Evolutionary conservation across 345 rosid genomes (phyloP), one percentile per base, ranked within the genome.

Genomic region (Camelina sativa): DNA sequence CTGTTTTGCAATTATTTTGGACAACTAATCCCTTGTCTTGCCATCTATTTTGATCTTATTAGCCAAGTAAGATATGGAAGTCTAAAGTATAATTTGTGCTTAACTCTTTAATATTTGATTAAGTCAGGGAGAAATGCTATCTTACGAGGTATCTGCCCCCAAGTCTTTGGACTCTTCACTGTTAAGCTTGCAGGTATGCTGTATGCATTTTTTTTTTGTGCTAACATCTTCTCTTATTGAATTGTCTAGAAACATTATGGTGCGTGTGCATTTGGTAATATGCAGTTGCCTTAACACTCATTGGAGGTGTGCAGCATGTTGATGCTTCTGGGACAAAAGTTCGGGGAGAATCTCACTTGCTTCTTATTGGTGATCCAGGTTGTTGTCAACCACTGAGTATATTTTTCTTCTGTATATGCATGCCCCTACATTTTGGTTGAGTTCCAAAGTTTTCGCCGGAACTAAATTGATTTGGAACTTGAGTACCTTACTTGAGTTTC

Each of bases 361-460:
- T 94, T 84, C 87, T 94, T 63, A 91, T 94, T 67, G 98, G 98
- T 69, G 96, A 94, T 82, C 97, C 98, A 74, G 98, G 98, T 93
- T 64, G 50, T 38, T 60, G 13, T 73, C 76, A 65, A 47, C 8
- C 53, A 41, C 68, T 5, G 43, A 52, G 22, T 40, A 71, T 35
- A 15, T 55, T 30, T 15, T 65, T 50, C n/a, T 13, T 23, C n/a
- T 52, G 40, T 40, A 71, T 32, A 35, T 46, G 20, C 52, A 22
- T 23, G 40, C 5, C 48, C 3, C 25, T n/a, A 46, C 46, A 34
- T 6, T 65, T 15, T 65, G 28, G 19, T 9, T 47, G 25, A 47
- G 30, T 32, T 64, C 37, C 37, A 43, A n/a, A 35, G 2, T 23
- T 73, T 19, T 43, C 16, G 8, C 58, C 44, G 0, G 8, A 48